Evolutionary conservation across 805 yeast genomes (phyloP), one percentile per base, ranked within the genome.

Genomic region (Saccharomycopsis babjevae): DNA sequence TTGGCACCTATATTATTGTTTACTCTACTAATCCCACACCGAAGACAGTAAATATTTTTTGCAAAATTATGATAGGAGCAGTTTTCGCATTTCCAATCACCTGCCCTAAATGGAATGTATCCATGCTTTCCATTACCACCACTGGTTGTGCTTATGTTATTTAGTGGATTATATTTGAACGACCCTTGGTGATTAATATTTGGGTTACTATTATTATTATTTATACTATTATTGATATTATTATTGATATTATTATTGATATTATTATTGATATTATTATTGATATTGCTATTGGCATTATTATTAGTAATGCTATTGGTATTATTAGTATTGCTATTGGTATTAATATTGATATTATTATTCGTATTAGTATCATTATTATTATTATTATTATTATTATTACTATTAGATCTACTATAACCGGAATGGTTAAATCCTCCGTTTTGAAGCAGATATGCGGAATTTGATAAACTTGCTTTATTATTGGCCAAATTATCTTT

Each of bases 61-160:
- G 97, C 97, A 77, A 91, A 91, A 72, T 91, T 91, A 72, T 91
- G 97, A 72, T 92, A 92, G 39, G 84, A 79, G 71, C 97, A 92
- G 65, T 81, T 83, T 32, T 82, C 77, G 76, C 97, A 92, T 72
- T 90, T 91, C 97, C 97, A 92, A 73, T 91, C 97, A 58, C 97
- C 97, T 2, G 97, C 97, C 67, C 97, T 81, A 73, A 92, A 92
- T 36, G 97, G 97, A n/a, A 92, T 96, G 60, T 63, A 66, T 57
- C 62, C 64, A 39, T 52, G 36, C n/a, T 57, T 38, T 28, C 59
- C 61, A 34, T 61, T 61, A 39, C 57, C 61, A 2, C 30, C 50
- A 34, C 32, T 38, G 16, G 56, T 57, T 10, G 32, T 25, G 39
- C 42, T 56, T 52, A 60, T 60, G 28, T 58, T 59, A 54, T 62